A percentile compares a stretch with the other conserved stretches of the same genome.
These are phyloP conservation scores for Rosa multiflora DNA, from an alignment of 306 rosid species.

Conservation along the genomic window DNA sequence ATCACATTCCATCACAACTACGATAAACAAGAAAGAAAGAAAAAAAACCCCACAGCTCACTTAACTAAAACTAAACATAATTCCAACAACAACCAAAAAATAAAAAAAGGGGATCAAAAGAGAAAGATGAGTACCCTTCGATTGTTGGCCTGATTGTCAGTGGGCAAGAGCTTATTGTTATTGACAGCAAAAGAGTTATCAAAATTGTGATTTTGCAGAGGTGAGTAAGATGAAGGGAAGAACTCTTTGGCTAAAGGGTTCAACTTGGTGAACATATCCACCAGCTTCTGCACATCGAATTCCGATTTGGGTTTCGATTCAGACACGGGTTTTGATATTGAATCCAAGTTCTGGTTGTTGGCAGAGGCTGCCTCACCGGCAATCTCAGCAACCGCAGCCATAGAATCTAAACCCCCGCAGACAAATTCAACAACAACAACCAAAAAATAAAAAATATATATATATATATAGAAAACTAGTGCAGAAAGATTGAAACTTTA, in stretches of 20 bases:
- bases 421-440: background rate
- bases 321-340: slow-evolving; percentile 44
- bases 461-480: background rate
- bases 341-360: slow-evolving; percentile 72
- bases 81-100: slow-evolving; percentile 2
- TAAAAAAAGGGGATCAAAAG: slow-evolving; percentile 32
- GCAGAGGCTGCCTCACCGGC: slow-evolving; percentile 61
- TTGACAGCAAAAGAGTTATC: slow-evolving; percentile 42
- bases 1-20: slow-evolving; percentile 14
- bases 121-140: slow-evolving; percentile 65
- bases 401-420: slow-evolving; percentile 40
- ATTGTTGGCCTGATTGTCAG: slow-evolving; percentile 51
- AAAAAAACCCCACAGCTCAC: background rate
- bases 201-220: slow-evolving; percentile 50
- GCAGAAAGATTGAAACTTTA: slow-evolving; percentile 17
- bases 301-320: slow-evolving; percentile 65
- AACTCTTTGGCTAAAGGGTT: slow-evolving; percentile 93
- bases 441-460: too few species aligned
- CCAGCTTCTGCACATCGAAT: slow-evolving; percentile 82
- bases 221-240: slow-evolving; percentile 70
- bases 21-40: background rate
- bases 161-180: slow-evolving; percentile 42
- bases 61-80: slow-evolving; percentile 11
- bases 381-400: slow-evolving; percentile 94
- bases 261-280: slow-evolving; percentile 90